These are phyloP conservation scores for Magnaporthales sp. DNA, from an alignment of 2,329 filamentous ascomycete species.

Conservation along the genomic window DNA sequence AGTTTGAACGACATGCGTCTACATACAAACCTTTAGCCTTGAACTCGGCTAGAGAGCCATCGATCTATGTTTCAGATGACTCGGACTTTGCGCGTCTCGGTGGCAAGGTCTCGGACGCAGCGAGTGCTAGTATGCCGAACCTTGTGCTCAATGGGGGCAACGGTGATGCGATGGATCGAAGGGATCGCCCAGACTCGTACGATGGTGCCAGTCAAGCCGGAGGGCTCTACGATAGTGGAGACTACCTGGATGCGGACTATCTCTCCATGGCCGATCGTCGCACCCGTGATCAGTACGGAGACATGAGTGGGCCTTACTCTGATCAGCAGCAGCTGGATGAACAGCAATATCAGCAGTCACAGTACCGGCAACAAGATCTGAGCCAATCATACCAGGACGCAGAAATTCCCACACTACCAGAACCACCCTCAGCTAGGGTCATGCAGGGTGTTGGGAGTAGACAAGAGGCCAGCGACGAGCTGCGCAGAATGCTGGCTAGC, in stretches of 20 bases:
- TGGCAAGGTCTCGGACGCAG: slow-evolving; percentile 8
- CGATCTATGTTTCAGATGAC: slow-evolving; percentile 53
- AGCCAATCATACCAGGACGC: not conserved
- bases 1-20: slow-evolving; percentile 54
- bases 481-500: slow-evolving; percentile 22
- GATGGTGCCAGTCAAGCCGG: slow-evolving; percentile 11
- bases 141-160: slow-evolving; percentile 14
- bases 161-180: slow-evolving; percentile 1
- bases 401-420: slow-evolving; percentile 11
- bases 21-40: slow-evolving; percentile 27
- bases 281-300: slow-evolving; percentile 5
- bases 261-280: slow-evolving; percentile 10
- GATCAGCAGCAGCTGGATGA: slow-evolving; percentile 8
- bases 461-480: slow-evolving; percentile 22
- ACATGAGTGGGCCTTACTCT: not conserved
- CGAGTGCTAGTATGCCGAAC: slow-evolving; percentile 5
- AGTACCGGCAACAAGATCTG: not conserved
- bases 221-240: slow-evolving; percentile 15
- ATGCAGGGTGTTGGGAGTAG: slow-evolving; percentile 29
- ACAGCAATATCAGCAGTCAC: slow-evolving; percentile 6
- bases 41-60: slow-evolving; percentile 38
- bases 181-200: slow-evolving; percentile 2
- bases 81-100: slow-evolving; percentile 36
- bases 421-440: slow-evolving; percentile 35
- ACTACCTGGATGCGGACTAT: slow-evolving; percentile 18